phyloP scores from a whole-genome alignment of 345 rosid genomes.

The Trapa incisa region DNA sequence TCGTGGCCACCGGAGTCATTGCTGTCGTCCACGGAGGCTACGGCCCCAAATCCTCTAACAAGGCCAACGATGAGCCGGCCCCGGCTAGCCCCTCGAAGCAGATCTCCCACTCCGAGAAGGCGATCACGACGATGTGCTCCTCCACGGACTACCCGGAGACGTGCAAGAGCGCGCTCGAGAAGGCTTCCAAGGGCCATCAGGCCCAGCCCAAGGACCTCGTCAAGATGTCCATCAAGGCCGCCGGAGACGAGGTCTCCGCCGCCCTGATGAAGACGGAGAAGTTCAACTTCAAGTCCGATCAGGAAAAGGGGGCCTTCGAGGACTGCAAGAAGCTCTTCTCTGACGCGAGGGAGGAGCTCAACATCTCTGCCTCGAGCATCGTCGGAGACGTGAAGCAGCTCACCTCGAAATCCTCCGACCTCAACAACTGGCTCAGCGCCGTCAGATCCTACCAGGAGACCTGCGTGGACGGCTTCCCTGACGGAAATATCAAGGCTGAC shows the following conservation, averaged over 20 bases:
- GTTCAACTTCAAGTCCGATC: constrained; percentile 22
- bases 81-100: constrained; percentile 9
- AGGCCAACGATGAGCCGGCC: not conserved
- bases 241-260: constrained; percentile 22
- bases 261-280: constrained; percentile 22
- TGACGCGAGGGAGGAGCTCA: constrained; percentile 48
- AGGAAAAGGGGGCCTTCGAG: constrained; percentile 46
- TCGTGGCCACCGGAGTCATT: constrained; percentile 30
- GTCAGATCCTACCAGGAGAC: constrained; percentile 69
- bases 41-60: not conserved
- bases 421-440: constrained; percentile 69
- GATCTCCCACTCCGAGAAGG: constrained; percentile 17
- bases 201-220: constrained; percentile 37
- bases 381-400: constrained; percentile 17
- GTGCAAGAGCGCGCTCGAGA: constrained; percentile 34
- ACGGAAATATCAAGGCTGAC: constrained; percentile 42
- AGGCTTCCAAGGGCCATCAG: constrained; percentile 18
- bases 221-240: constrained; percentile 35
- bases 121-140: constrained; percentile 38
- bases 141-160: constrained; percentile 33
- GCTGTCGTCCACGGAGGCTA: constrained; percentile 13
- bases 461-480: constrained; percentile 72
- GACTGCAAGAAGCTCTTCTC: constrained; percentile 43
- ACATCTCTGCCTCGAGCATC: constrained; percentile 14
- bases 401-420: constrained; percentile 17